These are phyloP conservation scores for Austroboletus sp. DNA, from an alignment of 1,284 basidiomycete genomes.

Conservation along the genomic window DNA sequence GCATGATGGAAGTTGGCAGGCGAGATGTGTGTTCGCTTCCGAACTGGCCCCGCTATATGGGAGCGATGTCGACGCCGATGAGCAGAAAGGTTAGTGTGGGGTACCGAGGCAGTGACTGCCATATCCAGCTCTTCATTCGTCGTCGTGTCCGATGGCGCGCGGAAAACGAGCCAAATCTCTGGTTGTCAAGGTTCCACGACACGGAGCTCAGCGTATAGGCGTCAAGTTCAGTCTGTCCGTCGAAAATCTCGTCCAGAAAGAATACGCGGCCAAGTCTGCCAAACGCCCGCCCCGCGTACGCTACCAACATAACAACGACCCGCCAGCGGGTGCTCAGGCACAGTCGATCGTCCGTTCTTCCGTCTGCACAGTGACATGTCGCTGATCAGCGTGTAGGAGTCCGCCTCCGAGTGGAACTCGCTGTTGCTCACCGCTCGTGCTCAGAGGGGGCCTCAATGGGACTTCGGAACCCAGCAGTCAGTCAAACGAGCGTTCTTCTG, in stretches of 20 bases:
- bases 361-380: background rate
- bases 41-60: background rate
- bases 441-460: conserved; percentile 77
- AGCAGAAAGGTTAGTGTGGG: background rate
- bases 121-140: conserved; percentile 12
- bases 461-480: conserved; percentile 75
- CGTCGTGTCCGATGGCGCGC: conserved; percentile 20
- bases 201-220: conserved; percentile 65
- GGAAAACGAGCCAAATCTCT: conserved; percentile 35
- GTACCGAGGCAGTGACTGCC: conserved; percentile 7
- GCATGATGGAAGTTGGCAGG: conserved; percentile 12
- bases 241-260: conserved; percentile 46
- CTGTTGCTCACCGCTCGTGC: conserved; percentile 68
- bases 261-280: conserved; percentile 26
- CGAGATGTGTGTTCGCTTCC: conserved; percentile 13
- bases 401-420: conserved; percentile 79
- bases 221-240: conserved; percentile 55
- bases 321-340: conserved; percentile 39
- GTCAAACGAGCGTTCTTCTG: conserved; percentile 16
- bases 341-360: conserved; percentile 52
- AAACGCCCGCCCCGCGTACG: conserved; percentile 43
- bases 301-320: conserved; percentile 57
- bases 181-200: conserved; percentile 62
- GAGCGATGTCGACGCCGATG: background rate
- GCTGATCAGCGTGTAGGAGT: conserved; percentile 45